These are phyloP conservation scores for Mycothermus thermophilus DNA, from an alignment of 495 filamentous ascomycete genomes.

Conservation along the genomic window DNA sequence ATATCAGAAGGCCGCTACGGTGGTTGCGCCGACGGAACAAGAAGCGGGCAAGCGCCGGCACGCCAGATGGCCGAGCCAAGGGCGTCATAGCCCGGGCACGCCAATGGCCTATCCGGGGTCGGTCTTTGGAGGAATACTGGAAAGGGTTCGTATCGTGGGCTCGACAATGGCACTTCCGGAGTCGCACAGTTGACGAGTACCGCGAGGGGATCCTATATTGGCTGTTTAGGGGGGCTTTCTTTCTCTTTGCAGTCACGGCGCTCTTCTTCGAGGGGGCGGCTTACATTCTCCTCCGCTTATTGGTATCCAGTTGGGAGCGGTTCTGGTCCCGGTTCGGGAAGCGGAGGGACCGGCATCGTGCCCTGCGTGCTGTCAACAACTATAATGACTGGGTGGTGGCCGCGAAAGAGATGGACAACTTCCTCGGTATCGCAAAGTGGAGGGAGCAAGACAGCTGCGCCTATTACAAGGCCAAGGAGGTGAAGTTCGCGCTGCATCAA, in stretches of 20 bases:
- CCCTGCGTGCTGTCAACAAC: slow-evolving; percentile 51
- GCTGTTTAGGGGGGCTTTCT: slow-evolving; percentile 80
- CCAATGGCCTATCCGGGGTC: too few relatives aligned
- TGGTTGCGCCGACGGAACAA: too few relatives aligned
- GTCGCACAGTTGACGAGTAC: slow-evolving; percentile 72
- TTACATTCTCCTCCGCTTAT: slow-evolving; percentile 71
- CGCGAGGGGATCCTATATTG: slow-evolving; percentile 83
- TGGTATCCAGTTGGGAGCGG: slow-evolving; percentile 81
- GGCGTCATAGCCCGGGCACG: too few relatives aligned
- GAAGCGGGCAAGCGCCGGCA: too few relatives aligned
- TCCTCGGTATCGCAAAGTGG: slow-evolving; percentile 75
- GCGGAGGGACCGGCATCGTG: slow-evolving; percentile 52
- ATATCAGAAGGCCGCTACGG: too few relatives aligned
- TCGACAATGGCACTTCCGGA: slow-evolving; percentile 15
- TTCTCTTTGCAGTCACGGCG: slow-evolving; percentile 68
- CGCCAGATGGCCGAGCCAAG: too few relatives aligned
- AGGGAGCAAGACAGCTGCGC: slow-evolving; percentile 80
- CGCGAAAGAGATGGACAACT: slow-evolving; percentile 65
- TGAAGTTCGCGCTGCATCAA: slow-evolving; percentile 60
- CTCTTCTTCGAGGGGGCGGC: slow-evolving; percentile 50
- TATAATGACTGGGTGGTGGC: slow-evolving; percentile 73
- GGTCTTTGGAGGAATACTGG: too few relatives aligned
- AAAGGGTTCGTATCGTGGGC: too few relatives aligned
- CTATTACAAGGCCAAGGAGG: slow-evolving; percentile 81
- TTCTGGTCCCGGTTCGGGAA: slow-evolving; percentile 59